A percentile compares a stretch with the other conserved stretches of the same genome.
Conservation (phyloP, 2,329 filamentous ascomycete species). For the Calonectria honghensis region DNA sequence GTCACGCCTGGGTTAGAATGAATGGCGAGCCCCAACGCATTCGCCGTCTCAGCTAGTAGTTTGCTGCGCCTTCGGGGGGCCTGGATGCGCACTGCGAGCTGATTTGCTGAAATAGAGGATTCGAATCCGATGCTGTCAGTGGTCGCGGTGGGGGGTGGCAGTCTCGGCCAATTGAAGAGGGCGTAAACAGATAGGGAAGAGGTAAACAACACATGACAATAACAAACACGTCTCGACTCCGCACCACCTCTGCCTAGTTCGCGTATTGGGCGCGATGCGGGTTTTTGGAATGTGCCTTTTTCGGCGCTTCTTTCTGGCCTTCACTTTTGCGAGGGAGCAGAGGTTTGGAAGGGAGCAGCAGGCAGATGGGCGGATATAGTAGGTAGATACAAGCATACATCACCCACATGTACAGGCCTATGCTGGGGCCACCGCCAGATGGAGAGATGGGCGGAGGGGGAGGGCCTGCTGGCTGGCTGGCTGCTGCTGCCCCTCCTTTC, state of each 20-base stretch:
- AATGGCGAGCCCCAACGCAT: conserved; percentile 6
- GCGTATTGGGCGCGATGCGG: background rate
- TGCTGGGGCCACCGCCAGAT: conserved; percentile 3
- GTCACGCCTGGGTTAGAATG: background rate
- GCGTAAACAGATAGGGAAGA: conserved; percentile 17
- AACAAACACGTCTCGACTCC: conserved; percentile 38
- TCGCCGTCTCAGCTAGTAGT: background rate
- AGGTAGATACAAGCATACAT: background rate
- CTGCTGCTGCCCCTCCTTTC: conserved; percentile 3
- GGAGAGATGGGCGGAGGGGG: background rate
- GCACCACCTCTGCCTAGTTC: conserved; percentile 26
- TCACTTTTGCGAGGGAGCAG: background rate
- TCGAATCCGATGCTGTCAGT: conserved; percentile 20
- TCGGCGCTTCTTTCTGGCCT: background rate
- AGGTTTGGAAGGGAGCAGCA: background rate
- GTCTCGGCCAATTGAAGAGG: conserved; percentile 8
- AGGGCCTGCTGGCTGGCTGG: background rate
- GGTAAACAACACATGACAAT: conserved; percentile 35
- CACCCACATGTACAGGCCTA: background rate
- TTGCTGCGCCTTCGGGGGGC: background rate
- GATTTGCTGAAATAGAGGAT: conserved; percentile 10
- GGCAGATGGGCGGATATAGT: background rate
- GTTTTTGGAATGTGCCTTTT: background rate
- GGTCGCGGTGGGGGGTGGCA: conserved; percentile 17
- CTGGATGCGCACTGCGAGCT: background rate